Evolutionary conservation across 192 early-diverging fungal species (phyloP).

Genomic region (Coemansia sp.): DNA sequence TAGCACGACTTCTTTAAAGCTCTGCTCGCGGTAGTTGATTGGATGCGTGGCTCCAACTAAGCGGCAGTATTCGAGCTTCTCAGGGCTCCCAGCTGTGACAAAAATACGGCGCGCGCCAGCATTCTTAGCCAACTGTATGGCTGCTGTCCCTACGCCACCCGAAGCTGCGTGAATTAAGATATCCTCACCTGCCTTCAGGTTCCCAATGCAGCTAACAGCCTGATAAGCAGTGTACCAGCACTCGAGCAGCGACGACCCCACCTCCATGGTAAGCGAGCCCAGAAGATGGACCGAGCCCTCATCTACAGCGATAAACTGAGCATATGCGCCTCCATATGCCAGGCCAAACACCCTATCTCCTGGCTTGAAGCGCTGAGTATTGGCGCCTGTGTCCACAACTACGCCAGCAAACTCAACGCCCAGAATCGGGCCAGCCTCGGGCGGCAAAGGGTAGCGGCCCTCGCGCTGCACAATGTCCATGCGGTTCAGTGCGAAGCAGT

Average conservation of each 20-base stretch:
- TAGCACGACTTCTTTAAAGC: slow-evolving; percentile 59
- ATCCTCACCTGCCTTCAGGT: slow-evolving; percentile 59
- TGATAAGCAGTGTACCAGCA: slow-evolving; percentile 80
- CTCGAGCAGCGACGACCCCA: slow-evolving; percentile 74
- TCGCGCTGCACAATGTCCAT: slow-evolving; percentile 77
- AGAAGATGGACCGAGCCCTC: slow-evolving; percentile 59
- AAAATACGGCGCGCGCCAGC: slow-evolving; percentile 63
- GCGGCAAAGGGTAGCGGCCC: slow-evolving; percentile 67
- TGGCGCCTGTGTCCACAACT: slow-evolving; percentile 53
- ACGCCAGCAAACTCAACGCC: slow-evolving; percentile 74
- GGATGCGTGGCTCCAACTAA: slow-evolving; percentile 67
- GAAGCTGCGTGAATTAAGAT: slow-evolving; percentile 81
- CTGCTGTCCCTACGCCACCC: slow-evolving; percentile 70
- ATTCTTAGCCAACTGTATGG: slow-evolving; percentile 75
- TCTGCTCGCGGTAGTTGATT: slow-evolving; percentile 73
- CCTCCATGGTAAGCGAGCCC: slow-evolving; percentile 53
- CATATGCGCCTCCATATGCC: slow-evolving; percentile 73
- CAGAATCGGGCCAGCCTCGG: slow-evolving; percentile 61
- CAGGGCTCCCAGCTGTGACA: slow-evolving; percentile 65
- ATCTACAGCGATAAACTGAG: slow-evolving; percentile 67
- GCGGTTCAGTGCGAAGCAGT: slow-evolving; percentile 68
- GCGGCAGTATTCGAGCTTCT: slow-evolving; percentile 66
- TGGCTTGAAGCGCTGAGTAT: slow-evolving; percentile 52
- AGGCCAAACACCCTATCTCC: slow-evolving; percentile 76
- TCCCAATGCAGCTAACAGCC: slow-evolving; percentile 61